These are phyloP conservation scores for Capsicum chinense DNA, from an alignment of 257 asterid genomes.

Conservation along the genomic window DNA sequence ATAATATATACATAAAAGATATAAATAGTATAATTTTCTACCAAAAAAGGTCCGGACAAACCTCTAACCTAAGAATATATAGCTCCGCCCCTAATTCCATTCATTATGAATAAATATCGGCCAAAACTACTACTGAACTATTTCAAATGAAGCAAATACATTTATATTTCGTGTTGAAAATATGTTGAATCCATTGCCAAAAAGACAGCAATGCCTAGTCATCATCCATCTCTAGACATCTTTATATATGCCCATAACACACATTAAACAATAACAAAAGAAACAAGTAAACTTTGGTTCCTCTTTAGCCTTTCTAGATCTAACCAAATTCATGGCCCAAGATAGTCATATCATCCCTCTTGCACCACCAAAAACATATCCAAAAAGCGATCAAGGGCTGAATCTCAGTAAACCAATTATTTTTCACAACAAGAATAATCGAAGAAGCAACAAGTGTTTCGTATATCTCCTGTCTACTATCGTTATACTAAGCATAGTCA, in stretches of 20 bases:
- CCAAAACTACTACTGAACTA: no score
- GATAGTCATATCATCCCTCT: conserved; percentile 36
- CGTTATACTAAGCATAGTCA: conserved; percentile 47
- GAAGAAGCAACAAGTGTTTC: conserved; percentile 46
- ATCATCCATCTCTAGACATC: neutral
- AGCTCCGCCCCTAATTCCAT: no score
- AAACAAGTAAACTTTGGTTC: neutral
- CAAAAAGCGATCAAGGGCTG: conserved; percentile 27
- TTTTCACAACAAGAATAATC: neutral
- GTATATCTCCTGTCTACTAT: conserved; percentile 44
- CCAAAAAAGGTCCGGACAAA: no score
- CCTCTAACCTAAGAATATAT: no score
- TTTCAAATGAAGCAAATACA: no score
- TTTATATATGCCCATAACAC: neutral
- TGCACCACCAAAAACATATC: conserved; percentile 36
- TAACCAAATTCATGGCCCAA: conserved; percentile 30
- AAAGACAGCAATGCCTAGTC: neutral
- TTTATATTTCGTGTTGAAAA: no score
- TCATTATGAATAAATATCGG: no score
- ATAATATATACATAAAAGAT: no score
- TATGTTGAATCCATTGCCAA: neutral
- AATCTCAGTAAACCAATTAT: neutral
- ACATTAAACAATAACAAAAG: neutral
- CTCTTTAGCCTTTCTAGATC: neutral
- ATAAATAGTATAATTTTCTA: no score